A percentile compares a stretch with the other conserved stretches of the same genome.
Conservation (phyloP, 1,284 basidiomycete species). For the Microbotryomycetes sp. region DNA sequence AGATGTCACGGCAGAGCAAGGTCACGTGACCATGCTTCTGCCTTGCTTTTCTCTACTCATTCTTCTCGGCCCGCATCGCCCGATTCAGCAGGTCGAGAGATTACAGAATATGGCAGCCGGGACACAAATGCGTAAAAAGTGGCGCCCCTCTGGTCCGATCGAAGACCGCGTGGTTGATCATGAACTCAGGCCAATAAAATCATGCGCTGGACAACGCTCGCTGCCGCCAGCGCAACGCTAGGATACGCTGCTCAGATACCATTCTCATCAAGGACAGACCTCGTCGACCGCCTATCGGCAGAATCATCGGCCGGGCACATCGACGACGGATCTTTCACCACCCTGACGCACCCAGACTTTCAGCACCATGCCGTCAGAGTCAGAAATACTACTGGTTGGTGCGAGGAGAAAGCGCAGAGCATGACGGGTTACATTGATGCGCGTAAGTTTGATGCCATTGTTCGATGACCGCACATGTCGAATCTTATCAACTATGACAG, state of each 20-base stretch:
- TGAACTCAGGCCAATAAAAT: background rate
- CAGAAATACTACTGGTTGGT: constrained; percentile 8
- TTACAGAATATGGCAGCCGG: too few species aligned
- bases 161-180: background rate
- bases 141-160: too few species aligned
- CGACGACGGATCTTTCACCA: constrained; percentile 3
- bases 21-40: too few species aligned
- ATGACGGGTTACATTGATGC: constrained; percentile 8
- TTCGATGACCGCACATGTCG: too few species aligned
- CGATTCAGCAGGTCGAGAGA: too few species aligned
- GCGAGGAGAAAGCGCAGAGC: background rate
- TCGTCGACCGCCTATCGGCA: background rate
- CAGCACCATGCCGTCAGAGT: background rate
- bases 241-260: constrained; percentile 1
- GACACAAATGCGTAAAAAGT: too few species aligned
- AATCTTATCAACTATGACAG: too few species aligned
- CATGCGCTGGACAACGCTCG: background rate
- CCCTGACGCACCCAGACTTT: constrained; percentile 6
- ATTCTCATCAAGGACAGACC: background rate
- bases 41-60: too few species aligned
- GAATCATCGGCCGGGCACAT: background rate
- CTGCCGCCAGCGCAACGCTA: background rate
- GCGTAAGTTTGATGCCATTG: background rate
- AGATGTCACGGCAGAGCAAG: too few species aligned
- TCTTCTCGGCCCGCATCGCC: too few species aligned